Evolutionary conservation across 164 flowering plant genomes (phyloP), one percentile per base, ranked within the genome.

Genomic region (Magnolia changhungtana): DNA sequence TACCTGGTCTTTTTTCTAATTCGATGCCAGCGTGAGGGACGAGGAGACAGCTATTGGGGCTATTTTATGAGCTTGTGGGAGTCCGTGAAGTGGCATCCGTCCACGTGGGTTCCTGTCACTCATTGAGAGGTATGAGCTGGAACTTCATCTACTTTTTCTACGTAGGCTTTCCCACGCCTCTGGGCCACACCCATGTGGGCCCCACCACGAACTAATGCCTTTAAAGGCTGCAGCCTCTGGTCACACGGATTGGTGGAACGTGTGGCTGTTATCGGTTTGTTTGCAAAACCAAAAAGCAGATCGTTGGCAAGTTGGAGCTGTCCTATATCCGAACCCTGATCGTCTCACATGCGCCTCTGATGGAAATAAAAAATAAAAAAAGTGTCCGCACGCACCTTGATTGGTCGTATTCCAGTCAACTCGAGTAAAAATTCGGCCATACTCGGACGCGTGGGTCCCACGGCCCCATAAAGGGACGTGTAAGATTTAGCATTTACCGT

Each of bases 91-190:
- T 72, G 74, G 74, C 74, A 50, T 16, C 67, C 52, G 55, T 73
- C 75, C 75, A 73, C 75, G 75, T 73, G 55, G 75, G 75, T 65
- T 73, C 75, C 51, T 63, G 75, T 73, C 75, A 73, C 75, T 63
- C 21, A 31, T 73, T 73, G 75, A 37, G 50, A 61, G 21, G 51
- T 67, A 65, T 74, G 76, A 74, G 76, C 76, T 74, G 76, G 76
- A 45, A 11, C n/a, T 64, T 64, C 70, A 74, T 50, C 76, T 14
- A 8, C 71, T 31, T 67, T 67, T 27, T 49, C 24, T n/a, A 27
- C 71, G 50, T 67, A 13, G 71, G 45, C 45, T 16, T 4, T 16
- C 45, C 71, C 24, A 18, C 9, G 5, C 16, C 18, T 7, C 31
- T 14, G 50, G 18, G 13, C 71, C 45, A 67, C 71, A 37, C 45